Base-by-base conservation (phyloP, 306 rosid species). In the Gastrolobium bilobum region DNA sequence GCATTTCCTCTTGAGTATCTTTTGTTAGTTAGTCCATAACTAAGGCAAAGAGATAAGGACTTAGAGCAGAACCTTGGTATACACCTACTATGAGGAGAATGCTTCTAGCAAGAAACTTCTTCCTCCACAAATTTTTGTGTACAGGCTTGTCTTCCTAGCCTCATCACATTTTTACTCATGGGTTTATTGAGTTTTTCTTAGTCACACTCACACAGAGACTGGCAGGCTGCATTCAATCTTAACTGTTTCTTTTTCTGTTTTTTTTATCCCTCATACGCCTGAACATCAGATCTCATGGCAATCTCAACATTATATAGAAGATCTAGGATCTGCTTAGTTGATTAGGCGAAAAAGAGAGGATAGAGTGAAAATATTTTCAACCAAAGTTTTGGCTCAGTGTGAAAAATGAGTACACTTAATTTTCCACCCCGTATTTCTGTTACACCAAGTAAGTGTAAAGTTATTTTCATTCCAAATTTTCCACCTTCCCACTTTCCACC, bases 211-310 rank as follows among this genome's bases (percentile, higher is more conserved):
- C 42, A 34, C 20, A 46, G 44, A 62, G 30, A 43, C 34, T 6
- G 35, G 51, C 60, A 69, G 61, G 44, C 51, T 47, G 26, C 8
- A 10, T 0, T 35, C 43, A 56, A 50, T 50, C 50, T 11, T 15
- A 61, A 40, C 42, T 50, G 6, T 43, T 44, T 34, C 46, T 67
- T 67, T 37, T 37, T 58, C 50, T 14, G 5, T 15, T 63, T 35
- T 10, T 14, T 20, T 4, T 15, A 44, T 15, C 29, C 7, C 51
- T 71, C 65, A 51, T 9, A 44, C 20, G 54, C n/a, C 66, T 47
- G 65, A 46, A 14, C 76, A 78, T 68, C 65, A 57, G 33, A n/a
- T 52, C 68, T 70, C 78, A 58, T 51, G 31, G 39, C 44, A 40
- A 70, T 62, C 43, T 60, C 53, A 70, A 70, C 53, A 50, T 46